Conservation (phyloP, 306 rosid genomes). For the Rubus parviflorus region DNA sequence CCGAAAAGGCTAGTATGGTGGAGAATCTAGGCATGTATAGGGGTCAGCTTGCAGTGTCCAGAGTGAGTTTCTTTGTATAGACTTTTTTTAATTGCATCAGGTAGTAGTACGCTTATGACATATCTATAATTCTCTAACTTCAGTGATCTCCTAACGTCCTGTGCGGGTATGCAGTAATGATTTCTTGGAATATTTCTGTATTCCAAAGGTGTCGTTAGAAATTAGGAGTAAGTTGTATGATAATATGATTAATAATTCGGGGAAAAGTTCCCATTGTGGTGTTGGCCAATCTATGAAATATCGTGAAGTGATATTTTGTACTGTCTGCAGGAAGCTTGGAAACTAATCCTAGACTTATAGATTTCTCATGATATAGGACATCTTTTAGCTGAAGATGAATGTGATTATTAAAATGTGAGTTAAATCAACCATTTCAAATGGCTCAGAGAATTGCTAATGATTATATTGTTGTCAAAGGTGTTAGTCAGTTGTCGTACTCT, state of each 20-base stretch:
- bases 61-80: slow-evolving; percentile 50
- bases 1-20: slow-evolving; percentile 69
- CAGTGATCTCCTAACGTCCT: not conserved
- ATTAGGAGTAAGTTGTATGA: not conserved
- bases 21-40: slow-evolving; percentile 74
- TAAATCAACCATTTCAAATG: not conserved
- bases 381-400: no score
- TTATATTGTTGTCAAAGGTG: not conserved
- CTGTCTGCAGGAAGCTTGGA: not conserved
- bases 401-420: not conserved
- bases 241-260: not conserved
- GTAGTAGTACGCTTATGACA: not conserved
- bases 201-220: not conserved
- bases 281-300: not conserved
- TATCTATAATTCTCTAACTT: not conserved
- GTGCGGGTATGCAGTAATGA: not conserved
- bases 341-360: not conserved
- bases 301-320: not conserved
- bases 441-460: not conserved
- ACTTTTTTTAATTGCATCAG: slow-evolving; percentile 9
- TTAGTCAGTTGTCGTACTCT: not conserved
- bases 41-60: slow-evolving; percentile 81
- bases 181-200: no score
- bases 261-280: not conserved
- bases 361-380: not conserved